Evolutionary conservation across 345 rosid genomes (phyloP).

Genomic region (Eucalyptus regnans): DNA sequence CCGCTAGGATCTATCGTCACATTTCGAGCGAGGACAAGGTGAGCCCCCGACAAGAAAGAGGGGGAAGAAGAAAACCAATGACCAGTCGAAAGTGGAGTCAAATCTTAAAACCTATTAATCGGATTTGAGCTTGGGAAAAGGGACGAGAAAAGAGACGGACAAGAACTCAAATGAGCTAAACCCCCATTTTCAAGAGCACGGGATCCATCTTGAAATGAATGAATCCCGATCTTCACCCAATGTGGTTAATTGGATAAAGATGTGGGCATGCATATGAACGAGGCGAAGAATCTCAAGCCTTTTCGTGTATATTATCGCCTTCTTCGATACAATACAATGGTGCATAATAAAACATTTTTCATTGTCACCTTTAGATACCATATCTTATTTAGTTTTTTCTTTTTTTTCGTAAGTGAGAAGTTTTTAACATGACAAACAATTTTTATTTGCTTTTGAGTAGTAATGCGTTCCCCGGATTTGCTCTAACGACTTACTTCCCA

Average conservation of each 20-base stretch:
- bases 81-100: neutral
- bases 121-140: neutral
- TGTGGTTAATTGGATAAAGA: neutral
- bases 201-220: neutral
- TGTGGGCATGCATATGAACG: accelerated
- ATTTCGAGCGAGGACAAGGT: neutral
- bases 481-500: neutral
- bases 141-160: too few species aligned
- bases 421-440: neutral
- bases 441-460: neutral
- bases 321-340: accelerated
- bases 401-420: too few species aligned
- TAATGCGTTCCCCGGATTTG: accelerated
- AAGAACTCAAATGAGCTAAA: neutral
- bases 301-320: accelerated
- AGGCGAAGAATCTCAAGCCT: neutral
- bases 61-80: neutral
- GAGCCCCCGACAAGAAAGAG: accelerated
- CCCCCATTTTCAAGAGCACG: neutral
- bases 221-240: neutral
- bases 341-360: neutral
- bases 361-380: neutral
- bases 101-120: accelerated
- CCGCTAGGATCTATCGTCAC: accelerated
- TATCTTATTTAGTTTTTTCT: neutral